These are phyloP conservation scores for Porphyrellus sp. DNA, from an alignment of 1,284 basidiomycete genomes.

Conservation along the genomic window DNA sequence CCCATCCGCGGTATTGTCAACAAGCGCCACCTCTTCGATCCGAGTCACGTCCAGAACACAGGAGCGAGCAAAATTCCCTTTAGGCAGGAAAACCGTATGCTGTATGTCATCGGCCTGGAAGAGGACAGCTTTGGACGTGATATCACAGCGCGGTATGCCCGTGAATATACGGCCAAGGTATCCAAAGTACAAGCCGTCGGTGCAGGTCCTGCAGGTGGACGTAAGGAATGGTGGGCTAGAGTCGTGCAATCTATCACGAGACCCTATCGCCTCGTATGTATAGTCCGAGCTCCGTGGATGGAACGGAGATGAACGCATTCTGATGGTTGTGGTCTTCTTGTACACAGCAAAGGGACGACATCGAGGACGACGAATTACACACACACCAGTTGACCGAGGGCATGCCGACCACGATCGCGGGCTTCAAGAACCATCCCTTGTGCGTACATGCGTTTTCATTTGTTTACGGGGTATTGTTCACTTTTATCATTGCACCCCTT, in stretches of 20 bases:
- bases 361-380: slow-evolving; percentile 92
- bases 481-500: neutral
- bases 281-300: slow-evolving; percentile 11
- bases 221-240: slow-evolving; percentile 83
- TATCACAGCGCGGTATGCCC: slow-evolving; percentile 77
- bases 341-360: slow-evolving; percentile 81
- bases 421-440: slow-evolving; percentile 96
- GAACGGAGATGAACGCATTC: slow-evolving; percentile 30
- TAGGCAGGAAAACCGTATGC: slow-evolving; percentile 76
- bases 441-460: slow-evolving; percentile 37
- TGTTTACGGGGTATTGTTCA: slow-evolving; percentile 10
- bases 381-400: slow-evolving; percentile 78
- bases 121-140: slow-evolving; percentile 82
- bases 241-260: slow-evolving; percentile 63
- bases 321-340: slow-evolving; percentile 12
- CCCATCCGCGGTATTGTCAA: slow-evolving; percentile 80
- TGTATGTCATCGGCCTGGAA: slow-evolving; percentile 93
- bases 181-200: slow-evolving; percentile 74
- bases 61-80: slow-evolving; percentile 22
- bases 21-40: slow-evolving; percentile 83
- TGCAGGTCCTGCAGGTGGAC: slow-evolving; percentile 46
- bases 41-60: slow-evolving; percentile 38
- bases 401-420: slow-evolving; percentile 90
- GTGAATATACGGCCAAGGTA: slow-evolving; percentile 80
- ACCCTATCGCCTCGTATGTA: slow-evolving; percentile 75